A percentile compares a stretch with the other conserved stretches of the same genome.
These are phyloP conservation scores for Claviceps paspali DNA, from an alignment of 2,329 filamentous ascomycete species.

Conservation along the genomic window DNA sequence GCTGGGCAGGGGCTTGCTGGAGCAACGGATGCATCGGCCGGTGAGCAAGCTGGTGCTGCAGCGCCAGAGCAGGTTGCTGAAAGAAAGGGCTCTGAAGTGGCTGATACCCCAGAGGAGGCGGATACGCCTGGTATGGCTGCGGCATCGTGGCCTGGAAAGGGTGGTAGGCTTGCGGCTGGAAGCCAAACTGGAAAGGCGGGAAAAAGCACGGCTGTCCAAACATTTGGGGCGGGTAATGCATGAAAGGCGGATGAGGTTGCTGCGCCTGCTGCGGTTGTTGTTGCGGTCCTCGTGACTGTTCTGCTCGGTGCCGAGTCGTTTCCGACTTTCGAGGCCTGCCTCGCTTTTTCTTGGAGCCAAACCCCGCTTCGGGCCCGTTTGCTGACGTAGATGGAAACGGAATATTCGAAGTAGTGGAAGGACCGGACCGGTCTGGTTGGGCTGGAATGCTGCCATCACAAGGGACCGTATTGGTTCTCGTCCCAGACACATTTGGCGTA, in stretches of 20 bases:
- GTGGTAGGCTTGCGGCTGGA: conserved; percentile 4
- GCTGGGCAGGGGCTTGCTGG: not conserved
- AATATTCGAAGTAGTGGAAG: not conserved
- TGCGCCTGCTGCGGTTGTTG: not conserved
- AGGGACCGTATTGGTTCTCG: not conserved
- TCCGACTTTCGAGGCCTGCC: conserved; percentile 6
- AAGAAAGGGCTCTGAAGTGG: conserved; percentile 2
- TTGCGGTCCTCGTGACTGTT: too few species aligned
- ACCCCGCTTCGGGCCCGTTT: not conserved
- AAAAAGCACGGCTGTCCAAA: conserved; percentile 4
- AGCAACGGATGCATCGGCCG: conserved; percentile 3
- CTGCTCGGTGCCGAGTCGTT: not conserved
- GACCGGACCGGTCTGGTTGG: not conserved
- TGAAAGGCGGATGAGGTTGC: not conserved
- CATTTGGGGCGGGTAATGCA: conserved; percentile 1
- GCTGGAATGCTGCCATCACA: not conserved
- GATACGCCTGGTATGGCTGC: conserved; percentile 4
- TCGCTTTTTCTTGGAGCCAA: conserved; percentile 3
- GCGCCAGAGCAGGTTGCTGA: conserved; percentile 1
- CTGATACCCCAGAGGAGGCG: conserved; percentile 2
- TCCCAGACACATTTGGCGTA: not conserved
- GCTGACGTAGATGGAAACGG: not conserved
- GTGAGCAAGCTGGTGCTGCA: not conserved
- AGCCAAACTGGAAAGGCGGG: conserved; percentile 1
- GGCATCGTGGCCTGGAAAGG: conserved; percentile 4